Base-by-base conservation (phyloP, 139 green algal species). In the Volvox reticuliferus region DNA sequence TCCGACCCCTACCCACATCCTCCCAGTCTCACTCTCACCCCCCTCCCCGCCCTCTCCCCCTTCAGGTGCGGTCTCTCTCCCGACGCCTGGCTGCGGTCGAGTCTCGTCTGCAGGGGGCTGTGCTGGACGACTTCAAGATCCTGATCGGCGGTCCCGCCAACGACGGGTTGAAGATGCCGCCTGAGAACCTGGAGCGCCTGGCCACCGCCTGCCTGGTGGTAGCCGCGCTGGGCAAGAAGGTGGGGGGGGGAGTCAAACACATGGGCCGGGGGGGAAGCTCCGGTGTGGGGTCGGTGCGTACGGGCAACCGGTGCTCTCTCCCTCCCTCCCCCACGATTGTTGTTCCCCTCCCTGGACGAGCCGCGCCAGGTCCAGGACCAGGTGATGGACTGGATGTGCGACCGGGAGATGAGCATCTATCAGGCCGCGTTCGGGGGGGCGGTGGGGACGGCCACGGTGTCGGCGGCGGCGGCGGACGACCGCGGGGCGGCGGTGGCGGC, bases 331-430 rank as follows among this genome's bases (percentile, higher is more conserved):
- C n/a, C n/a, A n/a, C n/a, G n/a, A n/a, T n/a, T n/a, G n/a, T n/a
- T n/a, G n/a, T n/a, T n/a, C n/a, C n/a, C n/a, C n/a, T n/a, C n/a
- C n/a, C n/a, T n/a, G n/a, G n/a, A n/a, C n/a, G n/a, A n/a, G n/a
- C n/a, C n/a, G n/a, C 28, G 32, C 68, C 86, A 96, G 93, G 97
- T 98, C 6, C 93, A 97, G 0, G 98, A 99, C 79, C 96, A 99
- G 93, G 94, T 99, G 21, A 95, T 99, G 69, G 96, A 98, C 91
- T 96, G 92, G 81, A 79, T 99, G 65, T 99, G 97, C 93, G 94
- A 96, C 30, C 95, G 96, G 24, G 98, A 99, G 93, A 96, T 99
- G 93, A 93, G 89, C 2, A 96, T 99, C 71, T 99, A 99, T 94
- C 94, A 95, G 82, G 91, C 96, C 83, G 97, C 97, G 76, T 99